Evolutionary conservation across 306 rosid species (phyloP), one percentile per base, ranked within the genome.

Genomic region (Quercus aquifolioides): DNA sequence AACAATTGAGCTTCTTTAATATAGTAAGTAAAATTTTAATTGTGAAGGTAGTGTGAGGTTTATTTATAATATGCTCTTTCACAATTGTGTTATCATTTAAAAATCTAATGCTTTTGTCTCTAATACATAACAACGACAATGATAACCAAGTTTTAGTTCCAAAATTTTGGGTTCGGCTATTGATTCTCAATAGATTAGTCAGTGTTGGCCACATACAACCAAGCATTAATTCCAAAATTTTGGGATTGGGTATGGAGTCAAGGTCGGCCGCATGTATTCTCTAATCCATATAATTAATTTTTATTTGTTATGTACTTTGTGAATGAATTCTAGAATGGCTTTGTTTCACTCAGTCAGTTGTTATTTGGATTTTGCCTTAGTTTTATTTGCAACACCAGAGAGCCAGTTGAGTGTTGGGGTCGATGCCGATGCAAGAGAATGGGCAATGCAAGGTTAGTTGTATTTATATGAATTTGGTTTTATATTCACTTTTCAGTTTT

Each of bases 381-480:
- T 78, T 80, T 64, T 80, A 78, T 80, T 77, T 65, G 97, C 97
- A 0, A 84, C 90, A 17, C 97, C 88, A 55, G 92, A 92, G 54
- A 87, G 92, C 71, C 94, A 88, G 78, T 85, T 80, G 76, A 80
- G 82, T 79, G 77, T 74, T 25, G 96, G 78, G 75, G 85, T 59
- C 65, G 83, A 82, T 71, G 63, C 82, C 55, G 89, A 87, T 63
- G 74, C 80, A 59, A 82, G 74, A 76, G 98, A 94, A 76, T 92
- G 93, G 89, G 91, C 92, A 25, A 88, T 94, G 81, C 97, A 92
- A 88, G 97, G 98, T 91, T 80, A 57, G 73, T 49, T 14, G 62
- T 55, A 4, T 38, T 18, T 71, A 26, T 31, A 25, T 78, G 4
- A 2, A 4, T 52, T 74, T 56, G 3, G 41, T 59, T 59, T 25